Base-by-base conservation (phyloP, 2,329 filamentous ascomycete species). In the Neonectria hederae region DNA sequence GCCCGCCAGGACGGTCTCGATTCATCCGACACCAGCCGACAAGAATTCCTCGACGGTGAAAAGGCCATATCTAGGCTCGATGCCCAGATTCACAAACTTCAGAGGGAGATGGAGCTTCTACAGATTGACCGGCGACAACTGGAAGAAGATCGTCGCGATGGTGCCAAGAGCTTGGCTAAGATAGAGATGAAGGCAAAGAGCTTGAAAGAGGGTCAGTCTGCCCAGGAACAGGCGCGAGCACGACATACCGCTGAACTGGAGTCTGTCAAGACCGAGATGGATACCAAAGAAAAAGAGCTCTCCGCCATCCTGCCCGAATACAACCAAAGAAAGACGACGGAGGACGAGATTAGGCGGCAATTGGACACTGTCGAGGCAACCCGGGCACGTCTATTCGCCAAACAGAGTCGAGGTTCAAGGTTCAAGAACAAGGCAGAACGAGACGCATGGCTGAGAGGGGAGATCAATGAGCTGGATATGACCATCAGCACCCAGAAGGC, bases 351-450 rank as follows among this genome's bases (percentile, higher is more conserved):
- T 28, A 90, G 90, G 73, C 84, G 90, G 59, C 88, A 91, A 63
- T 84, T 98, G 11, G 91, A 94, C 51, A 85, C 91, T 54, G 91
- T 91, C 0, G 92, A 97, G 73, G 90, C 90, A 8, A 86, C 87
- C 5, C 87, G 92, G 45, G 89, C 92, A 68, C 90, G 94, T 40
- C 86, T 99, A 8, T 93, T 97, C 75, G 92, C 92, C 54, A 99
- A 99, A 78, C 95, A 99, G 79, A 93, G 91, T 46, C 90, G 95
- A 49, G 94, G 92, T 69, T 91, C 92, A 19, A 91, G 93, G 66
- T 99, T 97, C 79, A 91, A 87, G 75, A 97, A 89, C 77, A 97
- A 97, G 82, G 87, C 88, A 9, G 93, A 98, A 76, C 90, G 97
- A 46, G 95, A 99, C 77, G 87, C 88, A 38, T 97, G 89, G 84